phyloP scores from a whole-genome alignment of 257 asterid genomes.

The Lavandula angustifolia region DNA sequence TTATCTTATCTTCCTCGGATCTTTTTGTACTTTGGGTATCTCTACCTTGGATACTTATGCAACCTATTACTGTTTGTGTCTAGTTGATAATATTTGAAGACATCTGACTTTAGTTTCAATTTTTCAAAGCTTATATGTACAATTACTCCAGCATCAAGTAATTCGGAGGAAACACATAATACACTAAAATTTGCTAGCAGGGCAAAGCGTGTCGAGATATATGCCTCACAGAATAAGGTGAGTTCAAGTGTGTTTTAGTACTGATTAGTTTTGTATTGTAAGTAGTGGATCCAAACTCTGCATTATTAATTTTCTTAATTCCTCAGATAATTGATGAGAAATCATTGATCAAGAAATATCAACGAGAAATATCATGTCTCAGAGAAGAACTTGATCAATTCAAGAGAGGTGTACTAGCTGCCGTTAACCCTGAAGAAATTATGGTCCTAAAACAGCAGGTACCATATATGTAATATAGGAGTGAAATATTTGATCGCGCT shows the following conservation, averaged over 20 bases:
- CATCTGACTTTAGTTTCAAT: constrained; percentile 31
- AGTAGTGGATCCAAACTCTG: constrained; percentile 25
- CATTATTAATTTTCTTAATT: constrained; percentile 15
- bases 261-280: constrained; percentile 18
- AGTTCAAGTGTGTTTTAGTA: constrained; percentile 27
- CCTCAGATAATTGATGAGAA: constrained; percentile 95
- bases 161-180: constrained; percentile 96
- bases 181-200: constrained; percentile 98
- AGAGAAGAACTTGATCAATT: constrained; percentile 90
- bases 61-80: constrained; percentile 7
- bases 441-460: constrained; percentile 83
- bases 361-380: constrained; percentile 84
- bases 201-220: constrained; percentile 91
- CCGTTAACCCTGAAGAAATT: constrained; percentile 84
- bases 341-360: constrained; percentile 97
- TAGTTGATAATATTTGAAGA: constrained; percentile 13
- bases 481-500: constrained; percentile 9
- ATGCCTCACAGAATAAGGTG: constrained; percentile 94
- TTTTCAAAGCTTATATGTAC: constrained; percentile 85
- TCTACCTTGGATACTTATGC: constrained; percentile 4
- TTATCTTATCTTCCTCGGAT: not conserved
- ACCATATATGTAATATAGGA: constrained; percentile 18
- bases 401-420: constrained; percentile 71
- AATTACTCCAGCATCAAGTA: constrained; percentile 97
- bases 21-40: not conserved